Evolutionary conservation across 2,329 filamentous ascomycete species (phyloP), one percentile per base, ranked within the genome.

Genomic region (Penicillium sp.): DNA sequence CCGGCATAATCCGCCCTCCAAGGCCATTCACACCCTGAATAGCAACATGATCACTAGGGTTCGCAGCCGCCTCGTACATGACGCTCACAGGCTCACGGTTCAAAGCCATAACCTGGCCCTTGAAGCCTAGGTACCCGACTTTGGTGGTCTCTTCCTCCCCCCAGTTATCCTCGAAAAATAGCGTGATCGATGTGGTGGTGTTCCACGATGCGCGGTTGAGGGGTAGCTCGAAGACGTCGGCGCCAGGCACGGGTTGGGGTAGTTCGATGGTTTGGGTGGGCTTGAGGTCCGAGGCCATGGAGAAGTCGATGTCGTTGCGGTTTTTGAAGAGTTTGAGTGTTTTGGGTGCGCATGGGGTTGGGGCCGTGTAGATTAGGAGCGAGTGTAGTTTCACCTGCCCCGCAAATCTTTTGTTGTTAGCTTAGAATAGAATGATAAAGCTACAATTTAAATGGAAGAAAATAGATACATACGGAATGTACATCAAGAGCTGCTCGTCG

Each of bases 111-210:
- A 91, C 97, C 74, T 96, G 90, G 23, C 94, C 94, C 75, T 90
- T 92, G 78, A 99, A 97, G 1, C 90, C 94, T 56, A 97, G 62
- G 74, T 97, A 99, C 60, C 81, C 86, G 1, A 97, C 71, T 49
- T 85, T 81, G 46, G 90, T 93, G 55, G 88, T 85, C 55, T 95
- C 90, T 68, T 92, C 90, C 14, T 91, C 89, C 0, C 85, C 90
- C 74, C 93, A 96, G 69, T 97, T 99, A 71, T 97, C 90, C 65
- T 90, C 87, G 65, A 97, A 89, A 77, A 97, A 97, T 50, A 99
- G 79, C 14, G 87, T 85, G 60, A 99, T 77, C 20, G 82, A 86
- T 48, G 90, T 88, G n/a, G 92, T 91, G 24, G 87, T 89, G 63
- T 88, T 90, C 80, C 97, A 99, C 21, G 89, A 80, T 3, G 90